Evolutionary conservation across 2,329 filamentous ascomycete species (phyloP).

Genomic region (Graphiopsis chlorocephala): DNA sequence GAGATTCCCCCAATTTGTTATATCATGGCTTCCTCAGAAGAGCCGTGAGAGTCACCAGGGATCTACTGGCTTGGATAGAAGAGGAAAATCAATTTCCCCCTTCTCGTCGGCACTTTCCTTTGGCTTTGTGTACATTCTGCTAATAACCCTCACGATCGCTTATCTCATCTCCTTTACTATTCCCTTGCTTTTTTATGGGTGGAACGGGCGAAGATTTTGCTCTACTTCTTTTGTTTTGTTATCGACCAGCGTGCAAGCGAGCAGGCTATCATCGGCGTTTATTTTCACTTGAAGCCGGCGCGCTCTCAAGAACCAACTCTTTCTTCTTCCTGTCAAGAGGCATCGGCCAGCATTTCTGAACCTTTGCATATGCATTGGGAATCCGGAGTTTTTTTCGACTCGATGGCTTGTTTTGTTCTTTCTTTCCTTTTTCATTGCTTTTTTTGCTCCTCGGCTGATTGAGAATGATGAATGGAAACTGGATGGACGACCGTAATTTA

Average conservation of each 20-base stretch:
- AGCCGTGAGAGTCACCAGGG: background rate
- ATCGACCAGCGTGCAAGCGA: background rate
- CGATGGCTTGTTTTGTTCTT: background rate
- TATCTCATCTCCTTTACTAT: background rate
- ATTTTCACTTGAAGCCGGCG: background rate
- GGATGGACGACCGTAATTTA: background rate
- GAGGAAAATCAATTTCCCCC: background rate
- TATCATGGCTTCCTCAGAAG: background rate
- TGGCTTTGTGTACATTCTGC: slow-evolving; percentile 1
- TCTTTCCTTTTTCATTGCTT: background rate
- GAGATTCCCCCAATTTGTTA: slow-evolving; percentile 4
- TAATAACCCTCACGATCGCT: slow-evolving; percentile 4
- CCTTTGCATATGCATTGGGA: background rate
- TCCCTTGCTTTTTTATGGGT: background rate
- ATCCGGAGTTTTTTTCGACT: background rate
- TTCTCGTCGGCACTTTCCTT: background rate
- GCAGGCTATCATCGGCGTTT: background rate
- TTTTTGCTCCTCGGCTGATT: background rate
- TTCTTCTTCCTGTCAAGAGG: background rate
- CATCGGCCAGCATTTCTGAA: background rate
- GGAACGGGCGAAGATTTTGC: background rate
- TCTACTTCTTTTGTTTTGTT: background rate
- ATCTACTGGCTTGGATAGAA: background rate
- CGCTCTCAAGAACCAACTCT: background rate
- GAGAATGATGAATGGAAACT: background rate